Evolutionary conservation across 2,329 filamentous ascomycete genomes (phyloP).

Genomic region (Penicillium sp.): DNA sequence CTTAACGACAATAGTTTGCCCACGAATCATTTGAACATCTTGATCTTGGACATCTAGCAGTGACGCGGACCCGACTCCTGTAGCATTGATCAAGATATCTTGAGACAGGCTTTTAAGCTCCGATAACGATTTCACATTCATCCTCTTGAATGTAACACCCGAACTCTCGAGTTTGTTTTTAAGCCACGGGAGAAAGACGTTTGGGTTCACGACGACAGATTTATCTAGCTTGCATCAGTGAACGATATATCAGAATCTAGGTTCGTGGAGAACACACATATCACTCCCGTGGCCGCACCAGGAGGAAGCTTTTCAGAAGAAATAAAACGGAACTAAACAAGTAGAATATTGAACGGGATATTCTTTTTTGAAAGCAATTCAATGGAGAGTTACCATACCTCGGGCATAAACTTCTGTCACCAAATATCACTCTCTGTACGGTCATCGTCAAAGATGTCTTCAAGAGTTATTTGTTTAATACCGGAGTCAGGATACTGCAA

Average conservation of each 20-base stretch:
- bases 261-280: background rate
- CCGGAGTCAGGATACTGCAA: conserved; percentile 10
- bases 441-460: background rate
- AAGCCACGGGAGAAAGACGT: conserved; percentile 31
- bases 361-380: background rate
- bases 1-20: conserved; percentile 30
- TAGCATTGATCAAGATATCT: conserved; percentile 33
- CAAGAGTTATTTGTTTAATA: conserved; percentile 3
- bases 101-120: conserved; percentile 24
- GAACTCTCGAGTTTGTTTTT: conserved; percentile 17
- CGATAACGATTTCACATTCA: conserved; percentile 18
- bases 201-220: conserved; percentile 27
- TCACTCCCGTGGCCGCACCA: background rate
- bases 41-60: conserved; percentile 23
- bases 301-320: background rate
- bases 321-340: background rate
- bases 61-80: conserved; percentile 20
- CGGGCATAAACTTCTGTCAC: conserved; percentile 9
- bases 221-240: conserved; percentile 10
- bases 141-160: conserved; percentile 29
- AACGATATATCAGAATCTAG: background rate
- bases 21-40: conserved; percentile 24
- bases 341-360: background rate
- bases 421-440: conserved; percentile 4
- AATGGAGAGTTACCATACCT: background rate